phyloP scores from a whole-genome alignment of 2,329 filamentous ascomycete genomes.

The Aspergillus japonicus region DNA sequence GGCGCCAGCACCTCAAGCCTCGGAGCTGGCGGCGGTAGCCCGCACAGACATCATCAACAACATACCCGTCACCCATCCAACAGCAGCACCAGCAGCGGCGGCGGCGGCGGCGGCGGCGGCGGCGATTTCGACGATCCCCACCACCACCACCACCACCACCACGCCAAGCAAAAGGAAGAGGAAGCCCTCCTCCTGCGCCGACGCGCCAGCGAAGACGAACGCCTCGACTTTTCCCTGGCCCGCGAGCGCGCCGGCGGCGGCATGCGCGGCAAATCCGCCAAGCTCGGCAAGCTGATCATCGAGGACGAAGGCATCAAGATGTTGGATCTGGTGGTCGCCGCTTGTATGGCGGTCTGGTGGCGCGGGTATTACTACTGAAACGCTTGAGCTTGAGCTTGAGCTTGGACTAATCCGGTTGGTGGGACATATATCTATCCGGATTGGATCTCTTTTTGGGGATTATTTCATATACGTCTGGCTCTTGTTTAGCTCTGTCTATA shows the following conservation, averaged over 20 bases:
- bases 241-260: constrained; percentile 84
- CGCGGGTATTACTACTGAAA: constrained; percentile 61
- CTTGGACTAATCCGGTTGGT: too few relatives aligned
- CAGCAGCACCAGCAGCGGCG: constrained; percentile 29
- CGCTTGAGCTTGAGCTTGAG: too few relatives aligned
- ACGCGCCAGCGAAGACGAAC: constrained; percentile 34
- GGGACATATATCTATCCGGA: too few relatives aligned
- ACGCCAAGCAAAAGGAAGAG: background rate
- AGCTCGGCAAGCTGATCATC: constrained; percentile 89
- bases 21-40: constrained; percentile 1
- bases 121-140: constrained; percentile 19
- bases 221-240: constrained; percentile 72
- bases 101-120: constrained; percentile 19
- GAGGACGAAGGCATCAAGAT: constrained; percentile 90
- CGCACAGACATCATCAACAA: constrained; percentile 10
- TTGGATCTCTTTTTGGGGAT: background rate
- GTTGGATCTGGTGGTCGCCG: constrained; percentile 86
- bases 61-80: constrained; percentile 31
- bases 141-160: background rate
- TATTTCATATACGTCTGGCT: too few relatives aligned
- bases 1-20: constrained; percentile 22
- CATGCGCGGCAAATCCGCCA: constrained; percentile 79
- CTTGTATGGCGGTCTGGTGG: constrained; percentile 94
- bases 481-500: too few relatives aligned
- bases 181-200: constrained; percentile 24